A percentile compares a stretch with the other conserved stretches of the same genome.
Evolutionary conservation across 805 yeast genomes (phyloP).

Genomic region (Candida parachauliodes): DNA sequence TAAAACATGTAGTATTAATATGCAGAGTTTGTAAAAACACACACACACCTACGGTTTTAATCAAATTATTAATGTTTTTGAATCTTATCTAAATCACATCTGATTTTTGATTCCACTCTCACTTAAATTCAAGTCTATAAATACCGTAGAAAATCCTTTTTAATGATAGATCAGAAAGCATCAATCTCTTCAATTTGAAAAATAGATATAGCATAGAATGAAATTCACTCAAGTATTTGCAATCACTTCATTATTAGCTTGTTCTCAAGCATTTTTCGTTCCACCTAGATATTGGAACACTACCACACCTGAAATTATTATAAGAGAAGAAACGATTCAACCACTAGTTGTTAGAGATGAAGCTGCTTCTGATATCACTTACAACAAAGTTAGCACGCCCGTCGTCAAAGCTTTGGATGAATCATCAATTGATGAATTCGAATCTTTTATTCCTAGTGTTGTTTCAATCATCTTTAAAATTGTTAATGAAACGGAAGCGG

Average conservation of each 20-base stretch:
- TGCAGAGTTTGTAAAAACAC: no score
- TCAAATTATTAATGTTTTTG: no score
- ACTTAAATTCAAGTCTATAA: no score
- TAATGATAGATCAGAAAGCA: neutral
- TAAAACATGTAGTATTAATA: no score
- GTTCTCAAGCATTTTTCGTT: neutral
- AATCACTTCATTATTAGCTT: neutral
- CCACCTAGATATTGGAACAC: conserved; percentile 2
- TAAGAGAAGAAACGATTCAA: neutral
- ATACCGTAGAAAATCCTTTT: neutral
- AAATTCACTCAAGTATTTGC: conserved; percentile 5
- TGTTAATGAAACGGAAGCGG: neutral
- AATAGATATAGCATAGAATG: neutral
- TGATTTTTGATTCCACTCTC: no score
- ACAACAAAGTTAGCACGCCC: neutral
- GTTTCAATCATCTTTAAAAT: conserved; percentile 1
- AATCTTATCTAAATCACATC: no score
- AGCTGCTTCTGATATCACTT: neutral
- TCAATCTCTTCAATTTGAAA: neutral
- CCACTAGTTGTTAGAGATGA: neutral
- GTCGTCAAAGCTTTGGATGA: neutral
- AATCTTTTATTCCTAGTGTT: conserved; percentile 1
- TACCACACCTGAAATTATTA: neutral
- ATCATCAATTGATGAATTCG: neutral
- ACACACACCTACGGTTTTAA: no score